Conservation (phyloP, 495 filamentous ascomycete species). For the Podospora australis region DNA sequence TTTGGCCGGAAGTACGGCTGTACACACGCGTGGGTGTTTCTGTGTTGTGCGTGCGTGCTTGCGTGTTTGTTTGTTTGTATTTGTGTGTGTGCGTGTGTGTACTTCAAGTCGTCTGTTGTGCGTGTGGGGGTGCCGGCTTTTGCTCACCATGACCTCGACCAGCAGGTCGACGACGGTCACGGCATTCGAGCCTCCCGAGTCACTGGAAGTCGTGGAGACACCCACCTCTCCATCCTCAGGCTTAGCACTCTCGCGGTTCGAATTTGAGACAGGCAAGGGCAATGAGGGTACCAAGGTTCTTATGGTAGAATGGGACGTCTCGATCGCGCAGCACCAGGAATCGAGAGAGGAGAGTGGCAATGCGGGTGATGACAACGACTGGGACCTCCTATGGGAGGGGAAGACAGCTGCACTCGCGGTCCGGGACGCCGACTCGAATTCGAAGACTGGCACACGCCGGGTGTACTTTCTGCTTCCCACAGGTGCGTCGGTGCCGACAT, state of each 20-base stretch:
- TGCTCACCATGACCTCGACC: slow-evolving; percentile 14
- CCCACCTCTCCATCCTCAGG: slow-evolving; percentile 35
- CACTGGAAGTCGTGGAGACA: slow-evolving; percentile 31
- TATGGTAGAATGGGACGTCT: slow-evolving; percentile 77
- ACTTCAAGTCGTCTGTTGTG: neutral
- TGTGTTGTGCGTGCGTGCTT: neutral
- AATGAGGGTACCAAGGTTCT: slow-evolving; percentile 80
- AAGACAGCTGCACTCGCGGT: slow-evolving; percentile 62
- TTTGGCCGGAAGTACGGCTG: neutral
- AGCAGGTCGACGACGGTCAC: slow-evolving; percentile 8
- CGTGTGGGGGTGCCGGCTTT: neutral
- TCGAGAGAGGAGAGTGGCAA: neutral
- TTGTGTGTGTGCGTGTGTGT: neutral
- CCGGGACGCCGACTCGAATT: slow-evolving; percentile 40
- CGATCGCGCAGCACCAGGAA: slow-evolving; percentile 22
- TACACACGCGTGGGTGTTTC: no score
- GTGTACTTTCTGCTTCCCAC: slow-evolving; percentile 71
- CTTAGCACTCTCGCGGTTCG: slow-evolving; percentile 67
- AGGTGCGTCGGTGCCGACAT: slow-evolving; percentile 56
- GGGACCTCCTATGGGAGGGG: slow-evolving; percentile 72
- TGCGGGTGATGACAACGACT: slow-evolving; percentile 31
- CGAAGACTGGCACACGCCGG: slow-evolving; percentile 40
- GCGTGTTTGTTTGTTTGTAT: neutral
- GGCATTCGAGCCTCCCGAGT: slow-evolving; percentile 8
- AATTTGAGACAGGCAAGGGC: slow-evolving; percentile 68